Evolutionary conservation across 192 early-diverging fungal species (phyloP), one percentile per base, ranked within the genome.

Genomic region (Phycomyces blakesleeanus): DNA sequence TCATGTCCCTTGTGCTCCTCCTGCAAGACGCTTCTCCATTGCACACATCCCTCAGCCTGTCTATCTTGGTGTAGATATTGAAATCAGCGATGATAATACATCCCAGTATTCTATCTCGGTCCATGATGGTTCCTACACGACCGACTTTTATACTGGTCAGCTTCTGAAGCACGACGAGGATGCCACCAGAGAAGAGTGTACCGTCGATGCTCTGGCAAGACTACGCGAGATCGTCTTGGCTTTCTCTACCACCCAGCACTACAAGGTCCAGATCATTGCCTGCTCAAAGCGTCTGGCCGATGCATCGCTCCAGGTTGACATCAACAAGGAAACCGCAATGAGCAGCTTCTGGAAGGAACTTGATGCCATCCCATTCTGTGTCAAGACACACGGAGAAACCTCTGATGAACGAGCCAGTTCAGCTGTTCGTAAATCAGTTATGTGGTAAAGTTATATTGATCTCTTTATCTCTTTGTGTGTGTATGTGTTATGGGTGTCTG

Each of bases 341-440:
- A 81, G 75, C 29, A 69, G 71, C 39, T 78, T 89, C 56, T 90
- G 89, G 89, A 80, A 84, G 34, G 89, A 92, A 54, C 64, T 91
- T 12, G 91, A 93, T 67, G 83, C 85, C 5, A 67, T 88, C 26
- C 91, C 91, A 10, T 86, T 91, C 68, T 69, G 85, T 67, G 77
- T 91, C 53, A 69, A 75, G 15, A 89, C 90, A 21, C 75, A 78
- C 20, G 91, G 87, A 20, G 51, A 66, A 38, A 76, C 77, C 21
- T 65, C 85, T 22, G 87, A 87, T 66, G 90, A 91, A 67, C 79
- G 89, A 40, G 89, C 87, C 11, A 82, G 81, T 27, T 80, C 87
- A 26, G 89, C 87, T 15, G 86, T 85, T 34, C 78, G 91, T 62
- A 93, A 93, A 69, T 75, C 86, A 18, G 78, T 87, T 9, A 77